Base-by-base conservation (phyloP, 148 eudicot species). In the Vaccinium vitisidaea region DNA sequence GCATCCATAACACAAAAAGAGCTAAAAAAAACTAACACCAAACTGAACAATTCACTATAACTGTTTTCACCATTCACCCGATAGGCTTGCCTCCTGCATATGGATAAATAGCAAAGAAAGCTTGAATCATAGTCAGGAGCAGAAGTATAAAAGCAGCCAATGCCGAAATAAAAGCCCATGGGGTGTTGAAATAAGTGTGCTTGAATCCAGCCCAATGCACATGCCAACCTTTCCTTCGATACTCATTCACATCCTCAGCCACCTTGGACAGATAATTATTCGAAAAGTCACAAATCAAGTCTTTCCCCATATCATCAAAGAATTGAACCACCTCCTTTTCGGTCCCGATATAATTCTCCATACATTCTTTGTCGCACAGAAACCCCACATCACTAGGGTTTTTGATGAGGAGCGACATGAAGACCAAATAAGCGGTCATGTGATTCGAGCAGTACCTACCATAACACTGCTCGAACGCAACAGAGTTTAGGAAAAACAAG, bases 381-480 rank as follows among this genome's bases (percentile, higher is more conserved):
- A 75, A 75, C 25, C 25, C 78, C 10, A 6, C 78, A 2, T 43
- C 78, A 0, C 25, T 19, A 13, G 78, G 78, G 14, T 46, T 75
- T 53, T 21, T 19, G 14, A 75, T 8, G 25, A 75, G 78, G 78
- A 53, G 46, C n/a, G 14, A 54, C 54, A 75, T 75, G 78, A 75
- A 19, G 14, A 1, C 21, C 11, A 27, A 0, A 12, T 75, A 46
- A 10, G 53, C 0, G 2, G 52, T 75, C 27, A 75, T 46, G 78
- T 75, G 78, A 25, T 8, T 75, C 14, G 54, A 75, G 78, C 78
- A 46, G 50, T 46, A 27, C 0, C 6, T 19, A 53, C 4, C 0
- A 39, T 75, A 46, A 9, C 78, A 75, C 25, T 75, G 78, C 78
- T 75, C 78, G 27, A 75, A 75, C 5, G 27, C 78, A 15, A 75